Evolutionary conservation across 208 protist genomes (phyloP).

Genomic region (Trypanosoma avium): DNA sequence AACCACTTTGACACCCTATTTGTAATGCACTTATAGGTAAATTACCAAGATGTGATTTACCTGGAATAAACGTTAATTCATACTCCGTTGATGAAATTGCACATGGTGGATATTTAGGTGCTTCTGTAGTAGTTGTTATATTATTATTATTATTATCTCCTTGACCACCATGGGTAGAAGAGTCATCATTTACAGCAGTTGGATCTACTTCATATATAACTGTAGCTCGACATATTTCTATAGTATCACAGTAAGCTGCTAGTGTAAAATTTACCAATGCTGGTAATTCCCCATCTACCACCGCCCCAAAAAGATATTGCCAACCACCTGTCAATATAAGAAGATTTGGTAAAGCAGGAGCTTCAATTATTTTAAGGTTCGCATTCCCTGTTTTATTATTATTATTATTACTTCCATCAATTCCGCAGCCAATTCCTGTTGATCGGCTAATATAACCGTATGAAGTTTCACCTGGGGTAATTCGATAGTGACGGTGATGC

Average conservation of each 20-base stretch:
- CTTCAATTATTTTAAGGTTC: neutral
- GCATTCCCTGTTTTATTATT: too few species aligned
- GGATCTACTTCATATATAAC: slow-evolving; percentile 28
- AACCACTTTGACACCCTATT: slow-evolving; percentile 1
- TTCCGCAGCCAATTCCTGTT: neutral
- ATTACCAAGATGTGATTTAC: slow-evolving; percentile 19
- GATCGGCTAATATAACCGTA: slow-evolving; percentile 11
- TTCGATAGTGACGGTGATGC: slow-evolving; percentile 6
- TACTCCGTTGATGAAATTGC: slow-evolving; percentile 12
- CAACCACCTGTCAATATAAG: slow-evolving; percentile 35
- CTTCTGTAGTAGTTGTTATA: slow-evolving; percentile 16
- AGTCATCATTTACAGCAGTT: neutral
- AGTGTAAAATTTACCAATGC: slow-evolving; percentile 33
- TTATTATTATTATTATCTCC: slow-evolving; percentile 13
- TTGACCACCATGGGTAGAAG: neutral
- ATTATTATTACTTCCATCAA: too few species aligned
- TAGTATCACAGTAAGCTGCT: slow-evolving; percentile 34
- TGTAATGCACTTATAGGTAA: slow-evolving; percentile 23
- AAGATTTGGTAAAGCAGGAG: slow-evolving; percentile 23
- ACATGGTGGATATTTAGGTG: slow-evolving; percentile 32
- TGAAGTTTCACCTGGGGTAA: slow-evolving; percentile 1
- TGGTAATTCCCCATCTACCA: slow-evolving; percentile 12
- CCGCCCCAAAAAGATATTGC: slow-evolving; percentile 35
- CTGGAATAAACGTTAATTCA: slow-evolving; percentile 3
- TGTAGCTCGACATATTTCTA: slow-evolving; percentile 39